Percentiles rank a stretch among this genome's conserved stretches.
These are phyloP conservation scores for Porphyridium purpureum DNA, from an alignment of 23 red algal species.

Conservation along the genomic window DNA sequence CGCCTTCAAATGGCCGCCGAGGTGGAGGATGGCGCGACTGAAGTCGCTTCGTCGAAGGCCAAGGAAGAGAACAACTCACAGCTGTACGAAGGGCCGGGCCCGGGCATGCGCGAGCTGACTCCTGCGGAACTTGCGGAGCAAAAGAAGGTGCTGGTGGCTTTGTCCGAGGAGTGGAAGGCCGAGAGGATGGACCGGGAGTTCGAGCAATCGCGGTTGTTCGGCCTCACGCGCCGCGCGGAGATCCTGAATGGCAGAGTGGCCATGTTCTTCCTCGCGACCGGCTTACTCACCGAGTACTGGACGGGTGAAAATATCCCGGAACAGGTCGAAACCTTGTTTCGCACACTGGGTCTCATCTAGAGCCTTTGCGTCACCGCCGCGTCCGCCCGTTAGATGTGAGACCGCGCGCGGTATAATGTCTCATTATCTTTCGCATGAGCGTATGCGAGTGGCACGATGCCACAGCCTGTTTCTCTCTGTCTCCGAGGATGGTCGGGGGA, in stretches of 20 bases:
- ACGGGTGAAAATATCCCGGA: constrained; percentile 83
- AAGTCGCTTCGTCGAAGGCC: not conserved
- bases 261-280: constrained; percentile 77
- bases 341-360: constrained; percentile 67
- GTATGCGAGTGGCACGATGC: too few relatives aligned
- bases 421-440: too few relatives aligned
- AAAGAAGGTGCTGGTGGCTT: constrained; percentile 27
- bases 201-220: constrained; percentile 47
- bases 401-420: too few relatives aligned
- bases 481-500: too few relatives aligned
- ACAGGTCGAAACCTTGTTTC: constrained; percentile 68
- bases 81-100: constrained; percentile 4
- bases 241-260: constrained; percentile 64
- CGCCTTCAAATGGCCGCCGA: too few relatives aligned
- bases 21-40: not conserved
- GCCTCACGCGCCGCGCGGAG: constrained; percentile 66
- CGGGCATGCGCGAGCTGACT: constrained; percentile 40
- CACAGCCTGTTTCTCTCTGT: too few relatives aligned
- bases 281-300: constrained; percentile 84
- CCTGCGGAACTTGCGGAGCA: constrained; percentile 52
- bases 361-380: too few relatives aligned
- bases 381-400: too few relatives aligned
- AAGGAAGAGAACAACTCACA: not conserved
- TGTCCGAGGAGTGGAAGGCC: constrained; percentile 21
- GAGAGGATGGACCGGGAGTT: constrained; percentile 44